Percentiles rank a stretch among this genome's conserved stretches.
These are phyloP conservation scores for Stephania japonica DNA, from an alignment of 164 flowering plant genomes.

Conservation along the genomic window DNA sequence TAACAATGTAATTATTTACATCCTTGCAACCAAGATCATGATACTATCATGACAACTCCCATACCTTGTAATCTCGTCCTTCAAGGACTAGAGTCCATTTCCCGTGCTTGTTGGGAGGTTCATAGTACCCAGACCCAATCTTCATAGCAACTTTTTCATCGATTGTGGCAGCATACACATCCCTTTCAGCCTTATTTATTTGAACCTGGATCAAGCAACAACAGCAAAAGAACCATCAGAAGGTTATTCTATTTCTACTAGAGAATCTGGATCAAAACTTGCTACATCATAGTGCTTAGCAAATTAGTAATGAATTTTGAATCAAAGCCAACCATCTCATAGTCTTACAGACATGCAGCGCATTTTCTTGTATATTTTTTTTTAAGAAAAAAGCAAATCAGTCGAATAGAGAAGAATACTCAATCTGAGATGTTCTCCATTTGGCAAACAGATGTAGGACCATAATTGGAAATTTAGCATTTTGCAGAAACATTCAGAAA, in stretches of 20 bases:
- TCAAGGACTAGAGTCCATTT: conserved; percentile 58
- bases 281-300: not conserved
- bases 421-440: not conserved
- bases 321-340: too few species aligned
- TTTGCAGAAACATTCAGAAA: not conserved
- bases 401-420: not conserved
- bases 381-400: not conserved
- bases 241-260: not conserved
- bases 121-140: conserved; percentile 90
- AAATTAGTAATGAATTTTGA: too few species aligned
- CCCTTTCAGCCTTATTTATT: conserved; percentile 71
- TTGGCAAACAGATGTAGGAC: not conserved
- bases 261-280: not conserved
- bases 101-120: conserved; percentile 53
- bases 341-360: not conserved
- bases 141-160: conserved; percentile 83
- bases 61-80: conserved; percentile 84
- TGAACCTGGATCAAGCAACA: conserved; percentile 41
- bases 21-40: not conserved
- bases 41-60: conserved; percentile 58
- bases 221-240: not conserved
- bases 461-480: not conserved
- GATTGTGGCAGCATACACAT: conserved; percentile 84
- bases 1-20: not conserved
- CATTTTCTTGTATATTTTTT: not conserved